Evolutionary conservation across 192 early-diverging fungal species (phyloP).

Genomic region (Irineochytrium annulatum): DNA sequence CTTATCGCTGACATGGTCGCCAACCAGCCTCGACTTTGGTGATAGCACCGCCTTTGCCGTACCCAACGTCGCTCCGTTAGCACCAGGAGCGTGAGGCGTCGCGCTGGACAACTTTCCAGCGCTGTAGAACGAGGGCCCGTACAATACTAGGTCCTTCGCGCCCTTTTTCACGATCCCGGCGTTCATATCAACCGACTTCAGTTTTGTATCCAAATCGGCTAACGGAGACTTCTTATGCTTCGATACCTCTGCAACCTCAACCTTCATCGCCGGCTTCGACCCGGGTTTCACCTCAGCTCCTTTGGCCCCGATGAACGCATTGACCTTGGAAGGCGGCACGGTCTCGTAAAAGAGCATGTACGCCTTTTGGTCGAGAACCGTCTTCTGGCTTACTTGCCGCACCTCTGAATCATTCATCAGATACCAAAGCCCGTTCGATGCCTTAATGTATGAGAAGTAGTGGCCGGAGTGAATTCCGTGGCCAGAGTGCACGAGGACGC

Average conservation of each 20-base stretch:
- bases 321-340: background rate
- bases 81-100: no score
- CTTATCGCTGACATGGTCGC: no score
- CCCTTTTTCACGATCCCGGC: no score
- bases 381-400: slow-evolving; percentile 56
- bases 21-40: no score
- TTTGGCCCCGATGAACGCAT: no score
- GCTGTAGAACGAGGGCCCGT: no score
- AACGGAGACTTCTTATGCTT: background rate
- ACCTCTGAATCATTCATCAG: slow-evolving; percentile 73
- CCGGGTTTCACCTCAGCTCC: background rate
- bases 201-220: background rate
- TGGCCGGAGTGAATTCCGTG: slow-evolving; percentile 73
- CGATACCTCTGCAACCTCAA: background rate
- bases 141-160: no score
- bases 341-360: slow-evolving; percentile 81
- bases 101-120: no score
- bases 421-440: slow-evolving; percentile 74
- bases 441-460: slow-evolving; percentile 79
- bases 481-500: slow-evolving; percentile 78
- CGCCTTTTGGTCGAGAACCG: slow-evolving; percentile 70
- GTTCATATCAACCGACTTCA: slow-evolving; percentile 1
- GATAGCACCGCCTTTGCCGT: no score
- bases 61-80: no score
- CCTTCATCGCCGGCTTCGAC: background rate